Percentiles rank a stretch among this genome's conserved stretches.
phyloP scores from a whole-genome alignment of 2,329 filamentous ascomycete species.

The Penicillium sp. region DNA sequence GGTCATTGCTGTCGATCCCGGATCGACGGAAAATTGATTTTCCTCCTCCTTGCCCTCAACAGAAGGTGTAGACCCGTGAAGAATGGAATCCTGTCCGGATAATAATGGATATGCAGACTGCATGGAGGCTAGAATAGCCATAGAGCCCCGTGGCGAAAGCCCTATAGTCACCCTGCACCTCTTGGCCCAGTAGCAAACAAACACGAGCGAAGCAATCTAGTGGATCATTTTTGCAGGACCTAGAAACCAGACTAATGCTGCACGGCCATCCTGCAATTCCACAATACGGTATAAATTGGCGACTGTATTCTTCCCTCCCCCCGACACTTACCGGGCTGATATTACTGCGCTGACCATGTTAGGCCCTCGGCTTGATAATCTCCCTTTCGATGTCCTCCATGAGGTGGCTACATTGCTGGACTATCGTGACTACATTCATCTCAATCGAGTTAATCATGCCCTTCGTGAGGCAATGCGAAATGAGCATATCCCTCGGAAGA shows the following conservation, averaged over 20 bases:
- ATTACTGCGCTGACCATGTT: neutral
- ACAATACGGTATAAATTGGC: neutral
- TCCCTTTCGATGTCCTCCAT: conserved; percentile 66
- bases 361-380: neutral
- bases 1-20: too few relatives aligned
- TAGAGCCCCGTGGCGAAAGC: neutral
- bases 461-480: conserved; percentile 58
- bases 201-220: neutral
- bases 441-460: conserved; percentile 57
- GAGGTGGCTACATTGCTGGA: conserved; percentile 59
- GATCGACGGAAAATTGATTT: too few relatives aligned
- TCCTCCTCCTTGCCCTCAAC: too few relatives aligned
- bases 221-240: neutral
- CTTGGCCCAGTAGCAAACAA: neutral
- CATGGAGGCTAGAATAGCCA: neutral
- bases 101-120: neutral
- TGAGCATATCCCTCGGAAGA: conserved; percentile 59
- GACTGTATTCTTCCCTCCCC: neutral
- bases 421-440: conserved; percentile 60
- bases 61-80: too few relatives aligned
- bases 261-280: neutral
- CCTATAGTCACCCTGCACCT: neutral
- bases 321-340: neutral
- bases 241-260: neutral
- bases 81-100: too few relatives aligned